A percentile compares a stretch with the other conserved stretches of the same genome.
phyloP scores from a whole-genome alignment of 2,329 filamentous ascomycete species.

The Colletotrichum tropicale region DNA sequence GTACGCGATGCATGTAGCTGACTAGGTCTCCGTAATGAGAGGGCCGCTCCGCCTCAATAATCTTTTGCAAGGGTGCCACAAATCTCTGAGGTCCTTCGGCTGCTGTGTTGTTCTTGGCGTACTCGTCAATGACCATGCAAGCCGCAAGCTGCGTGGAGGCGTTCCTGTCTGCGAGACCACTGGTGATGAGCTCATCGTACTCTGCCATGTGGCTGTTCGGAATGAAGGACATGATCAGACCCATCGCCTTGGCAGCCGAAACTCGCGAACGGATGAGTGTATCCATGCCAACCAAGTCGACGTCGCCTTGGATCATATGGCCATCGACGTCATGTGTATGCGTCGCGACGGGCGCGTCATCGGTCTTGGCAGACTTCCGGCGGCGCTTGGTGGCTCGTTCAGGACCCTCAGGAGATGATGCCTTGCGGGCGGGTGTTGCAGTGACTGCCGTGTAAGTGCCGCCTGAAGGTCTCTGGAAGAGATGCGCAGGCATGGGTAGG shows the following conservation, averaged over 20 bases:
- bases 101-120: constrained; percentile 64
- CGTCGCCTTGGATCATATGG: constrained; percentile 96
- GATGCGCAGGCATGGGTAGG: constrained; percentile 85
- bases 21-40: constrained; percentile 87
- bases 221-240: constrained; percentile 79
- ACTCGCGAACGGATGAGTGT: constrained; percentile 87
- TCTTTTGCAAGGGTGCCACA: constrained; percentile 68
- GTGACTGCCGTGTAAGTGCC: constrained; percentile 71
- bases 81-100: constrained; percentile 61
- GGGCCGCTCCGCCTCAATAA: constrained; percentile 84
- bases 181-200: constrained; percentile 69
- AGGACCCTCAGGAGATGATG: constrained; percentile 56
- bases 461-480: constrained; percentile 95
- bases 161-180: constrained; percentile 72
- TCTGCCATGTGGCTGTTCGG: constrained; percentile 65
- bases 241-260: constrained; percentile 85
- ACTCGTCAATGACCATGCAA: constrained; percentile 87
- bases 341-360: constrained; percentile 66
- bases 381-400: constrained; percentile 76
- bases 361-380: constrained; percentile 83
- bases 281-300: constrained; percentile 91
- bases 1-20: constrained; percentile 85
- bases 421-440: constrained; percentile 48
- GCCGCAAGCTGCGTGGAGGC: constrained; percentile 88
- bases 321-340: constrained; percentile 95